Conservation (phyloP, 805 yeast species). For the Candida alai region DNA sequence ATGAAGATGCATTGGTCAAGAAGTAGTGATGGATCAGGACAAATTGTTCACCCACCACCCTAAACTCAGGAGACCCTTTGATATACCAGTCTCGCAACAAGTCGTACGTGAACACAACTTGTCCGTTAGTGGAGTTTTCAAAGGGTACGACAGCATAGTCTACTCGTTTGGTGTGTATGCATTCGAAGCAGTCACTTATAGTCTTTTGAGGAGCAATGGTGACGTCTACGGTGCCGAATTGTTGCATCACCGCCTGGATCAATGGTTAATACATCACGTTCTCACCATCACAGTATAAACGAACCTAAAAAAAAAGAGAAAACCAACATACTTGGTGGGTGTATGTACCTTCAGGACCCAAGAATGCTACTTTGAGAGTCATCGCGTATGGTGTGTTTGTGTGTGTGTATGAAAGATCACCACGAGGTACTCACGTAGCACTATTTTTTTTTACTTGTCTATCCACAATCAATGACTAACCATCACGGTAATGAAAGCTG, state of each 20-base stretch:
- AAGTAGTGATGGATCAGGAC: conserved; percentile 82
- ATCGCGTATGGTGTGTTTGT: not conserved
- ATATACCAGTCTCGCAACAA: conserved; percentile 63
- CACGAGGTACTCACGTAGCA: too few relatives aligned
- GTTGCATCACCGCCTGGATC: conserved; percentile 45
- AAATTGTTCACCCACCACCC: conserved; percentile 71
- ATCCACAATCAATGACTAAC: too few relatives aligned
- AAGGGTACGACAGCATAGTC: conserved; percentile 80
- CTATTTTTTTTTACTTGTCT: too few relatives aligned
- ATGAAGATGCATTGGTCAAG: conserved; percentile 42
- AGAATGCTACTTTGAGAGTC: conserved; percentile 54
- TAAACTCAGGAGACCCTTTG: conserved; percentile 27
- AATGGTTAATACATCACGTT: conserved; percentile 7
- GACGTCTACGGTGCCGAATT: conserved; percentile 39
- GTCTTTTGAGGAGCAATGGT: conserved; percentile 35
- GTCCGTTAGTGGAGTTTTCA: conserved; percentile 94
- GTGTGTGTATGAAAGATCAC: too few relatives aligned
- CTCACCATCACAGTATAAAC: too few relatives aligned
- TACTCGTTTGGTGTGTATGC: conserved; percentile 41
- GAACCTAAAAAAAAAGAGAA: not conserved
- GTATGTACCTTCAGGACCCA: conserved; percentile 92
- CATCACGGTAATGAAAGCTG: too few relatives aligned
- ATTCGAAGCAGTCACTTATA: conserved; percentile 61
- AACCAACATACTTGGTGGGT: conserved; percentile 70
- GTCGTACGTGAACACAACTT: conserved; percentile 83